These are phyloP conservation scores for Chiua virens DNA, from an alignment of 768 basidiomycete genomes.

Conservation along the genomic window DNA sequence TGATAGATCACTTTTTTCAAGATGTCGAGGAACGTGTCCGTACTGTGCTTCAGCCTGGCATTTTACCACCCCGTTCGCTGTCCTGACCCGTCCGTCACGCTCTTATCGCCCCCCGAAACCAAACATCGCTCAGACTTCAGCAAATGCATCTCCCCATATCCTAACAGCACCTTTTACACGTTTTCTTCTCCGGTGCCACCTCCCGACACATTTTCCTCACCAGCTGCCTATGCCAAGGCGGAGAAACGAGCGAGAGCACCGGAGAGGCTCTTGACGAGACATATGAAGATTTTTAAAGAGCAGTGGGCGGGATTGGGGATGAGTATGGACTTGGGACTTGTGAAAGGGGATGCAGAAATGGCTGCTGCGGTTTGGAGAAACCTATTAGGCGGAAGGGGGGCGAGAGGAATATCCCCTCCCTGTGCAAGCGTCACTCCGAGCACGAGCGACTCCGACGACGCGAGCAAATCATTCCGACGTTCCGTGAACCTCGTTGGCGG, in stretches of 20 bases:
- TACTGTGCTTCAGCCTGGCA: conserved; percentile 64
- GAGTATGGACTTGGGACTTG: conserved; percentile 75
- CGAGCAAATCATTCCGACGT: conserved; percentile 48
- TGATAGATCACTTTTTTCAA: too few species aligned
- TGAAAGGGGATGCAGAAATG: conserved; percentile 76
- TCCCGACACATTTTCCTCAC: conserved; percentile 27
- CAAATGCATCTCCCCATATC: too few species aligned
- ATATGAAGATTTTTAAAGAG: conserved; percentile 91
- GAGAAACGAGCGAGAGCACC: conserved; percentile 52
- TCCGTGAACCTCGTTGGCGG: conserved; percentile 70
- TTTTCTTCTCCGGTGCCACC: conserved; percentile 25
- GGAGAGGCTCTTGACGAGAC: conserved; percentile 75
- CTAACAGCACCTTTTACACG: too few species aligned
- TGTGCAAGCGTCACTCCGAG: neutral
- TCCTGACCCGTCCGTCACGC: conserved; percentile 16
- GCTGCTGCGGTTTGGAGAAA: conserved; percentile 92
- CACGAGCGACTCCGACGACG: conserved; percentile 7
- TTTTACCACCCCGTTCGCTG: conserved; percentile 24
- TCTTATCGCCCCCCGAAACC: too few species aligned
- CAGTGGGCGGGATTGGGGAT: conserved; percentile 86
- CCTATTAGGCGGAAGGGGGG: conserved; percentile 81
- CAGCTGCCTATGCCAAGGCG: conserved; percentile 27
- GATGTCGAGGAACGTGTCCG: conserved; percentile 91
- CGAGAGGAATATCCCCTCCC: conserved; percentile 57
- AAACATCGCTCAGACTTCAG: too few species aligned